A percentile compares a stretch with the other conserved stretches of the same genome.
Conservation (phyloP, 2,329 filamentous ascomycete genomes). For the Neonectria sp. region DNA sequence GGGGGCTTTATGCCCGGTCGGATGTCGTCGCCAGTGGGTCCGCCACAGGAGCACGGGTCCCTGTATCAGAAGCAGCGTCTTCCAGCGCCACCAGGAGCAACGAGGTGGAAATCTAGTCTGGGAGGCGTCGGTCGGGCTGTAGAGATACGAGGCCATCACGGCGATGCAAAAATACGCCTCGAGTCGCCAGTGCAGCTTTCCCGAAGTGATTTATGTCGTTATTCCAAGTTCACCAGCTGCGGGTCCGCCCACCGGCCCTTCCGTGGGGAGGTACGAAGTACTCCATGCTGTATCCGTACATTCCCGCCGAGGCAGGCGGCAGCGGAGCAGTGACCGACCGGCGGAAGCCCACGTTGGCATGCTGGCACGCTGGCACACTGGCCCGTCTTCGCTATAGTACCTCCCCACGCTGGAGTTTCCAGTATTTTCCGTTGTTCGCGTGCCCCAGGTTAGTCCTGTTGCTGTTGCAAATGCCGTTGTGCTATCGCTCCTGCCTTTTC, state of each 20-base stretch:
- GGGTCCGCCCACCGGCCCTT: constrained; percentile 49
- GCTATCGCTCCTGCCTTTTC: constrained; percentile 27
- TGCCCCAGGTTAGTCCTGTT: no score
- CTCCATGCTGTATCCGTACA: constrained; percentile 28
- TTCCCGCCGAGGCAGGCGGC: constrained; percentile 19
- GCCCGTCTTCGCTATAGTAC: neutral
- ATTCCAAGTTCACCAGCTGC: constrained; percentile 30
- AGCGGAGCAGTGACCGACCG: constrained; percentile 1
- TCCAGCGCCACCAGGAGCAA: constrained; percentile 36
- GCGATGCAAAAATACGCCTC: neutral
- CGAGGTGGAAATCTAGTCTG: constrained; percentile 15
- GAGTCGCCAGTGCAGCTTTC: neutral
- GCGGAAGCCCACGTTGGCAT: constrained; percentile 20
- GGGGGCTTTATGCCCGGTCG: constrained; percentile 47
- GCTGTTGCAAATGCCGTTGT: neutral
- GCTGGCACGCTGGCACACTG: neutral
- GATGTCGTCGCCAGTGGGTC: constrained; percentile 54
- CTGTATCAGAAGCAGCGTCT: constrained; percentile 42
- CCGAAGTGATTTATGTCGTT: constrained; percentile 12
- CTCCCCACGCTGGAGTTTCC: neutral
- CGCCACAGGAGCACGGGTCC: constrained; percentile 45
- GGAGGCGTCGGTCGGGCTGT: constrained; percentile 5
- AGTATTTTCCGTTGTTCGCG: neutral
- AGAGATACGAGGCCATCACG: neutral
- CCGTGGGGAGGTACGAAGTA: constrained; percentile 33